Conservation (phyloP, 495 filamentous ascomycete species). For the Sporormia fimetaria region DNA sequence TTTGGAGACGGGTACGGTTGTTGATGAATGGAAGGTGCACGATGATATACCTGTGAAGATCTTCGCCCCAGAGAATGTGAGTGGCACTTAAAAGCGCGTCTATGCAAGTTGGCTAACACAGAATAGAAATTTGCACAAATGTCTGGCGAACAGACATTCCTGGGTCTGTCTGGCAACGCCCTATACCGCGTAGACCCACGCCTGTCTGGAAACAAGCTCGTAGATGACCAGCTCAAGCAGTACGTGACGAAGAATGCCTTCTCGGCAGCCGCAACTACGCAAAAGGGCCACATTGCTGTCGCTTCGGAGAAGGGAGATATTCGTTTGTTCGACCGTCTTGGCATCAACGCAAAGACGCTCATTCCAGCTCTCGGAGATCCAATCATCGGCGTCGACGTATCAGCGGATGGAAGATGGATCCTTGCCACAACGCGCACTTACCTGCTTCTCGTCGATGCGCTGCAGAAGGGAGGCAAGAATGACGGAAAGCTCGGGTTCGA, state of each 20-base stretch:
- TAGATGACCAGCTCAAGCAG: slow-evolving; percentile 84
- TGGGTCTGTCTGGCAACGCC: slow-evolving; percentile 83
- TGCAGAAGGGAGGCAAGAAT: slow-evolving; percentile 90
- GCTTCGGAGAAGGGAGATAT: slow-evolving; percentile 97
- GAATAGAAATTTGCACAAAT: slow-evolving; percentile 88
- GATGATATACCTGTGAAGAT: slow-evolving; percentile 87
- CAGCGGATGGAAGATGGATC: slow-evolving; percentile 89
- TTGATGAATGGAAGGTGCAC: slow-evolving; percentile 99
- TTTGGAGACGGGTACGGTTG: slow-evolving; percentile 95
- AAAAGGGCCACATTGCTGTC: slow-evolving; percentile 92
- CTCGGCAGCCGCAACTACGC: slow-evolving; percentile 83
- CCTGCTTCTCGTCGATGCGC: slow-evolving; percentile 78
- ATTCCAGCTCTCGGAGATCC: slow-evolving; percentile 92
- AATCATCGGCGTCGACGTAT: slow-evolving; percentile 89
- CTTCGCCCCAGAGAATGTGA: slow-evolving; percentile 77
- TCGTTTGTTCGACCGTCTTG: slow-evolving; percentile 87
- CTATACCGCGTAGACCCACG: slow-evolving; percentile 92
- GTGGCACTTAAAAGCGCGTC: background rate
- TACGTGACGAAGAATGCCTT: slow-evolving; percentile 96
- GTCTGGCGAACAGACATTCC: slow-evolving; percentile 87
- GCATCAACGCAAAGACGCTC: slow-evolving; percentile 94
- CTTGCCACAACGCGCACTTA: slow-evolving; percentile 92
- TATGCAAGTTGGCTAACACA: slow-evolving; percentile 17
- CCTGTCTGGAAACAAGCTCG: slow-evolving; percentile 79
- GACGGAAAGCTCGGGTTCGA: slow-evolving; percentile 97